These are phyloP conservation scores for Ogataea methylovora DNA, from an alignment of 805 yeast species.

Conservation along the genomic window DNA sequence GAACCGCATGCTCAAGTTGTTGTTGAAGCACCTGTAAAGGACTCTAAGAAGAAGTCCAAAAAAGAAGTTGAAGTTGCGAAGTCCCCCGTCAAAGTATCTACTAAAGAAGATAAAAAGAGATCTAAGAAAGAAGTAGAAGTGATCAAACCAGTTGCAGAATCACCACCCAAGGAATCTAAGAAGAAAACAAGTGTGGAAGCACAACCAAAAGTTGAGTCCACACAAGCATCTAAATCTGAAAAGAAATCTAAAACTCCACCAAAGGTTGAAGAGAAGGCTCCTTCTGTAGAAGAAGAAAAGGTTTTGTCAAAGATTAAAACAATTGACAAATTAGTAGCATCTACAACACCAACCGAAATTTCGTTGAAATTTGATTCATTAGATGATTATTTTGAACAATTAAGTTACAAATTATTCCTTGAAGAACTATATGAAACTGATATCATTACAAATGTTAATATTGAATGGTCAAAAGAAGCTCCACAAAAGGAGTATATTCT, in stretches of 20 bases:
- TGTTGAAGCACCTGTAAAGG: too few species aligned
- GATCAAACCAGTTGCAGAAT: background rate
- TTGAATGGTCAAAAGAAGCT: conserved; percentile 28
- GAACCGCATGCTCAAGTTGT: too few species aligned
- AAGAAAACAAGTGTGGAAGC: too few species aligned
- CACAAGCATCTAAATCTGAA: background rate
- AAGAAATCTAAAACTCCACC: background rate
- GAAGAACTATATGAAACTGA: conserved; percentile 49
- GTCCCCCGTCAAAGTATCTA: background rate
- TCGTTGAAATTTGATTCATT: conserved; percentile 35
- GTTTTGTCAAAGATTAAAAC: conserved; percentile 5
- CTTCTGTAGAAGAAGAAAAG: background rate
- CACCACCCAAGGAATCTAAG: background rate
- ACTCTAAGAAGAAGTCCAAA: too few species aligned
- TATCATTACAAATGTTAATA: conserved; percentile 37
- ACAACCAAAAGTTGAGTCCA: too few species aligned
- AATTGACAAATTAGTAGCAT: conserved; percentile 13
- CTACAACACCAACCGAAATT: conserved; percentile 13
- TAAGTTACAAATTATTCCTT: conserved; percentile 53
- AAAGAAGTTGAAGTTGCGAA: too few species aligned
- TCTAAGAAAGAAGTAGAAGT: background rate
- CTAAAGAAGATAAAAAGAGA: background rate
- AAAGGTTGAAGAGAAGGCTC: background rate
- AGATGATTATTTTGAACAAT: conserved; percentile 46
- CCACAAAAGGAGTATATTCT: conserved; percentile 31